These are phyloP conservation scores for Monocercomonoides exilis DNA, from an alignment of 78 protist genomes.

Conservation along the genomic window DNA sequence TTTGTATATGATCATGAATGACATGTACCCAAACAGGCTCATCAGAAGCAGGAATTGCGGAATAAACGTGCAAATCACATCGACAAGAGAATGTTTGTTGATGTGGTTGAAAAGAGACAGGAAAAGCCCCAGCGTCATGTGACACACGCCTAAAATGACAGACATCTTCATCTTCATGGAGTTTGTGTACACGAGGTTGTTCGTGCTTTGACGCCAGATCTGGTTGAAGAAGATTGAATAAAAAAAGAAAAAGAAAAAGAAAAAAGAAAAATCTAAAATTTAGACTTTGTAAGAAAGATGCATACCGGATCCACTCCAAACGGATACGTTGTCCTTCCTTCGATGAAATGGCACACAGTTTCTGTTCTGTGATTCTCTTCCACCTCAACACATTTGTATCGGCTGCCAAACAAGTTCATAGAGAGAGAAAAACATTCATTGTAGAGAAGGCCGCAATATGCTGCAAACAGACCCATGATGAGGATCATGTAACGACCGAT, in stretches of 20 bases:
- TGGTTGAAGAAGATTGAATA: too few relatives aligned
- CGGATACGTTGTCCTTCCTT: not conserved
- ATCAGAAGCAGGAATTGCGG: constrained; percentile 87
- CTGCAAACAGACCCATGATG: constrained; percentile 90
- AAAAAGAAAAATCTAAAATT: too few relatives aligned
- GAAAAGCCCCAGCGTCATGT: constrained; percentile 84
- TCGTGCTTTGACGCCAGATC: constrained; percentile 44
- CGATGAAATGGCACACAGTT: not conserved
- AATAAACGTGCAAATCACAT: constrained; percentile 63
- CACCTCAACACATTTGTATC: not conserved
- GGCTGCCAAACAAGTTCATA: constrained; percentile 31
- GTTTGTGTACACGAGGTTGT: constrained; percentile 81
- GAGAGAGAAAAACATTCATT: constrained; percentile 81
- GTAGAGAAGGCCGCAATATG: constrained; percentile 91
- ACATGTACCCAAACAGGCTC: constrained; percentile 90
- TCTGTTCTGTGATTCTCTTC: constrained; percentile 4
- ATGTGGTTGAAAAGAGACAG: constrained; percentile 34
- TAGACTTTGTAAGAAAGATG: not conserved
- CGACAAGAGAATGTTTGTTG: not conserved
- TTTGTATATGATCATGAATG: constrained; percentile 65
- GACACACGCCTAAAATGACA: constrained; percentile 83
- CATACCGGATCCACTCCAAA: constrained; percentile 17
- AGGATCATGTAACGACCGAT: constrained; percentile 90
- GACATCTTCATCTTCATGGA: constrained; percentile 98
- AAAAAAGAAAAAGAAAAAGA: too few relatives aligned